phyloP scores from a whole-genome alignment of 345 rosid genomes.

The Dipteronia dyeriana region DNA sequence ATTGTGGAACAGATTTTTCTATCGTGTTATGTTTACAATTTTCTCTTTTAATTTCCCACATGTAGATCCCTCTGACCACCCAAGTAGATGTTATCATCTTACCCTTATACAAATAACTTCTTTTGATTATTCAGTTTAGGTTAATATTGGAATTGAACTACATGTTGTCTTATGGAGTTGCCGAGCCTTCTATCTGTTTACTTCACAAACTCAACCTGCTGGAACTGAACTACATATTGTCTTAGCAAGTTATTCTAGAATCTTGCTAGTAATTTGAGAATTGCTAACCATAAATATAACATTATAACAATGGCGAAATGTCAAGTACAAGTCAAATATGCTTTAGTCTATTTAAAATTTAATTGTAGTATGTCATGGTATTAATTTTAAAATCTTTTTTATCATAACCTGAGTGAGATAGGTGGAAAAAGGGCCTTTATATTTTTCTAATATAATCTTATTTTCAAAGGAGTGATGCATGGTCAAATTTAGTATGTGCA shows the following conservation, averaged over 20 bases:
- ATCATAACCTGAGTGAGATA: background rate
- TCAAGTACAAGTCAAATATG: background rate
- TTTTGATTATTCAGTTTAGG: slow-evolving; percentile 59
- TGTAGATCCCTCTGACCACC: slow-evolving; percentile 1
- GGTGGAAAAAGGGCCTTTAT: background rate
- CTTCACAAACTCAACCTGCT: slow-evolving; percentile 80
- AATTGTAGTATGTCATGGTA: background rate
- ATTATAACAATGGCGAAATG: background rate
- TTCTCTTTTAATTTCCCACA: slow-evolving; percentile 1
- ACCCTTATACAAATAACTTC: slow-evolving; percentile 23
- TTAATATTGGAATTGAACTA: slow-evolving; percentile 85
- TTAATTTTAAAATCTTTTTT: background rate
- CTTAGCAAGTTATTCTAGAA: background rate
- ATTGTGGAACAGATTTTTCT: background rate
- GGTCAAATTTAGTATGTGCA: background rate
- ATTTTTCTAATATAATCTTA: background rate
- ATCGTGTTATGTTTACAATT: background rate
- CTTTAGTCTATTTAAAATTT: too few relatives aligned
- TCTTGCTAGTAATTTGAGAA: background rate
- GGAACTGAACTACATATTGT: slow-evolving; percentile 23
- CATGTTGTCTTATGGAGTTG: slow-evolving; percentile 95
- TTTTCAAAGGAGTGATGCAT: background rate
- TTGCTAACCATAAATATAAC: background rate
- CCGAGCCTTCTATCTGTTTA: slow-evolving; percentile 68
- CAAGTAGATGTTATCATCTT: background rate